Percentiles rank a stretch among this genome's conserved stretches.
Conservation (phyloP, 2,329 filamentous ascomycete species). For the Neopestalotiopsis clavispora region DNA sequence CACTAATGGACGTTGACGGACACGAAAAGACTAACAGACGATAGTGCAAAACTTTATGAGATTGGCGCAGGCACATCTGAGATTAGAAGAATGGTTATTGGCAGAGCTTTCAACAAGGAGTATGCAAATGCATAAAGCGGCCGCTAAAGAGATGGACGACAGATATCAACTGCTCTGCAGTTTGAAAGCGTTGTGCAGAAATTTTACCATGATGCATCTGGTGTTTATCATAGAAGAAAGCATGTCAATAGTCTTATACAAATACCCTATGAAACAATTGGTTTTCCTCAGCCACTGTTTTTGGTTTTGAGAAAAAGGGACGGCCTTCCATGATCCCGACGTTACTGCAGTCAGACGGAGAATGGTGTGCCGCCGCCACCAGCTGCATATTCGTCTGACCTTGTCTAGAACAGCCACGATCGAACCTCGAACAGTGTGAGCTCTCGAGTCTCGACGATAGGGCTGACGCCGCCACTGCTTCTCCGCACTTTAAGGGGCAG, state of each 20-base stretch:
- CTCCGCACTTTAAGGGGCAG: not conserved
- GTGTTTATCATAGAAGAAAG: too few relatives aligned
- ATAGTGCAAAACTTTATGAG: conserved; percentile 80
- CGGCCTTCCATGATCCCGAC: not conserved
- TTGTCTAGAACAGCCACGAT: not conserved
- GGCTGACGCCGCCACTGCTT: not conserved
- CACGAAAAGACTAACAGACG: conserved; percentile 33
- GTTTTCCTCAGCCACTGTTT: too few relatives aligned
- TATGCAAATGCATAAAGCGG: conserved; percentile 49
- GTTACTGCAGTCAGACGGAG: not conserved
- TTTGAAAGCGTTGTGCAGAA: not conserved
- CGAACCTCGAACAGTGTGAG: not conserved
- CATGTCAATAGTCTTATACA: too few relatives aligned
- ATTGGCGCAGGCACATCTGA: conserved; percentile 97
- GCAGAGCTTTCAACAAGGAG: conserved; percentile 88
- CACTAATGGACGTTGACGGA: not conserved
- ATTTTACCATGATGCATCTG: not conserved
- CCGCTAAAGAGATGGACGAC: not conserved
- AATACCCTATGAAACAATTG: too few relatives aligned
- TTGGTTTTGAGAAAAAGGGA: too few relatives aligned
- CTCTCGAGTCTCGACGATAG: not conserved
- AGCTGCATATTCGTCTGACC: not conserved
- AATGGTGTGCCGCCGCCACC: not conserved
- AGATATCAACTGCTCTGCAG: not conserved
- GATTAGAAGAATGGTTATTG: conserved; percentile 92